A percentile compares a stretch with the other conserved stretches of the same genome.
Conservation (phyloP, 148 eudicot species). For the Nepenthes mirabilis region DNA sequence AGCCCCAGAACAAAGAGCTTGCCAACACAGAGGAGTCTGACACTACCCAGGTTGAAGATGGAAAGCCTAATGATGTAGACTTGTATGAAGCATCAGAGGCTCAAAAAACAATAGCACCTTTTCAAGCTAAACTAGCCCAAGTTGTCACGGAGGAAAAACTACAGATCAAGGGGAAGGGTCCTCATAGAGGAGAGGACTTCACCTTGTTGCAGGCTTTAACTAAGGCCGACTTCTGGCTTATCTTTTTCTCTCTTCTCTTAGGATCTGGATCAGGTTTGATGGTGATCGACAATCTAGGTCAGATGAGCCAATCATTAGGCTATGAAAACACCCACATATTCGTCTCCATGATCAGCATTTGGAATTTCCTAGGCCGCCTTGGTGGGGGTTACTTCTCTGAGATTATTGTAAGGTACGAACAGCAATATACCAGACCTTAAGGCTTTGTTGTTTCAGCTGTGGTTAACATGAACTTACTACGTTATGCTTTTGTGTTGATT, state of each 20-base stretch:
- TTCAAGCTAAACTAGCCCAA: slow-evolving; percentile 64
- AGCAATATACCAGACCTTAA: not conserved
- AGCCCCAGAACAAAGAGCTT: slow-evolving; percentile 25
- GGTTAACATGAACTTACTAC: not conserved
- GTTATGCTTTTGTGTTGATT: no score
- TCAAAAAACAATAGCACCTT: slow-evolving; percentile 54
- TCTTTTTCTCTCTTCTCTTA: slow-evolving; percentile 66
- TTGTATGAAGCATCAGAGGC: slow-evolving; percentile 59
- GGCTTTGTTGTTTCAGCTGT: not conserved
- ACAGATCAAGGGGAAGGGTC: slow-evolving; percentile 70
- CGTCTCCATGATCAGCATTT: slow-evolving; percentile 95
- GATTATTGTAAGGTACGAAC: slow-evolving; percentile 57
- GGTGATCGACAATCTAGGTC: slow-evolving; percentile 90
- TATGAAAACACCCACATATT: slow-evolving; percentile 68
- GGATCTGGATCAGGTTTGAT: slow-evolving; percentile 98
- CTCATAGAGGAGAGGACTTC: slow-evolving; percentile 91
- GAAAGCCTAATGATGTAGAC: slow-evolving; percentile 55
- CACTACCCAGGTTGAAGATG: slow-evolving; percentile 51
- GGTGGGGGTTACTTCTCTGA: slow-evolving; percentile 97
- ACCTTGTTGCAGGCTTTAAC: slow-evolving; percentile 69
- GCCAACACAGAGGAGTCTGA: slow-evolving; percentile 28
- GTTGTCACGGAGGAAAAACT: slow-evolving; percentile 91
- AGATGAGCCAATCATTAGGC: slow-evolving; percentile 88
- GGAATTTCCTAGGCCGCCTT: slow-evolving; percentile 94
- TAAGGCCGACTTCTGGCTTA: slow-evolving; percentile 93